Evolutionary conservation across 352 stramenopile species (phyloP).

Genomic region (Globisporangium uncinulatum): DNA sequence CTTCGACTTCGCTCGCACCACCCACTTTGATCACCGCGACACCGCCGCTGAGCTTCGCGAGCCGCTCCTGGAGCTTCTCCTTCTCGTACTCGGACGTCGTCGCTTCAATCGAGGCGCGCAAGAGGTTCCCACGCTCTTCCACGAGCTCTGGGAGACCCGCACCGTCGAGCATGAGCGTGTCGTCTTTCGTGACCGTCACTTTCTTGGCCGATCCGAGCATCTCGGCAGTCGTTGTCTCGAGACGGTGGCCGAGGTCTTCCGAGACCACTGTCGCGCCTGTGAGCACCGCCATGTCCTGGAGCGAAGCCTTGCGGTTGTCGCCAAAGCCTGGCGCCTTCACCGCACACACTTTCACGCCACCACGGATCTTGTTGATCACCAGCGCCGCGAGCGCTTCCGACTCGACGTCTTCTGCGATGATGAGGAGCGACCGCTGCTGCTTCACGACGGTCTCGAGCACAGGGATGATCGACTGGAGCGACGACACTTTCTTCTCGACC

Average conservation of each 20-base stretch:
- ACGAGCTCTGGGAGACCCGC: conserved; percentile 91
- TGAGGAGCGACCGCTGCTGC: conserved; percentile 95
- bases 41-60: conserved; percentile 98
- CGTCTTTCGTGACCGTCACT: conserved; percentile 98
- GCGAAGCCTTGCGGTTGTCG: conserved; percentile 99
- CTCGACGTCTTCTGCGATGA: conserved; percentile 99
- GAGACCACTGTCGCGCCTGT: conserved; percentile 98
- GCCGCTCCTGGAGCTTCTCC: conserved; percentile 99
- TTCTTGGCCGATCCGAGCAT: conserved; percentile 95
- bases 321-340: conserved; percentile 99
- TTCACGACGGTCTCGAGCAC: conserved; percentile 98
- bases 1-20: conserved; percentile 97
- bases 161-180: conserved; percentile 98
- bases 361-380: conserved; percentile 99
- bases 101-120: conserved; percentile 93
- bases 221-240: conserved; percentile 95
- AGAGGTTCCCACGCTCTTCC: conserved; percentile 94
- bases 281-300: conserved; percentile 99
- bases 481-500: conserved; percentile 99
- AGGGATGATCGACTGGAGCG: conserved; percentile 94
- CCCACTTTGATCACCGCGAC: conserved; percentile 99
- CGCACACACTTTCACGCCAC: conserved; percentile 98
- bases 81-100: conserved; percentile 99
- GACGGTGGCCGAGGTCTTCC: conserved; percentile 97
- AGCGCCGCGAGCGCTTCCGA: conserved; percentile 98